A percentile compares a stretch with the other conserved stretches of the same genome.
Conservation (phyloP, 140 eudicot species). For the Oenanthe javanica region DNA sequence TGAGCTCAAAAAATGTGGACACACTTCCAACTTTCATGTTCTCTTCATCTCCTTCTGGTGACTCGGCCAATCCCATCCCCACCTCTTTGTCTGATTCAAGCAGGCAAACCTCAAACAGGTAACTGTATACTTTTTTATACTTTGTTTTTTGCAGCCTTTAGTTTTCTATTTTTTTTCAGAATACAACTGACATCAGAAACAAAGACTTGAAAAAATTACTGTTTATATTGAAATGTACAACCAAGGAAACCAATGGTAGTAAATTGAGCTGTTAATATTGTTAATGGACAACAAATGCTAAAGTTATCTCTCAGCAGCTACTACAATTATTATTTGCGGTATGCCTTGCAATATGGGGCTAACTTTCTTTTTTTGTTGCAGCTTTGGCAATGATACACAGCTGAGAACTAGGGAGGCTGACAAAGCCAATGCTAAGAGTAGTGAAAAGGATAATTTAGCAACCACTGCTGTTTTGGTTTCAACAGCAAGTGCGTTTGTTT, state of each 20-base stretch:
- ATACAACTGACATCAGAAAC: neutral
- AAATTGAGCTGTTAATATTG: neutral
- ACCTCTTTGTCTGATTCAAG: conserved; percentile 19
- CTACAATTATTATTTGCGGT: neutral
- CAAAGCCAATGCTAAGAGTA: conserved; percentile 17
- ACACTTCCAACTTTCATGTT: conserved; percentile 22
- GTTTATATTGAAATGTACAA: neutral
- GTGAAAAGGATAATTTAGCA: conserved; percentile 14
- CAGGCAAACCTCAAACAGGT: conserved; percentile 38
- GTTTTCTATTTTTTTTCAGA: neutral
- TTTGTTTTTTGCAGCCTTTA: neutral
- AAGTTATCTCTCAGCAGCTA: neutral
- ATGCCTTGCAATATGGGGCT: neutral
- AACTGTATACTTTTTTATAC: neutral
- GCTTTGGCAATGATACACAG: conserved; percentile 20
- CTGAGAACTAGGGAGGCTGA: conserved; percentile 15
- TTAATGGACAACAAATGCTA: neutral
- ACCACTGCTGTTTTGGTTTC: conserved; percentile 15
- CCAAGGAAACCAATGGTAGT: neutral
- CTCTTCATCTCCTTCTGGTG: conserved; percentile 18
- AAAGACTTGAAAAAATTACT: neutral
- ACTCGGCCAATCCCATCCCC: conserved; percentile 15
- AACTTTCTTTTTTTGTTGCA: conserved; percentile 17
- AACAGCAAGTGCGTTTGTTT: conserved; percentile 20
- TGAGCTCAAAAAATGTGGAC: conserved; percentile 26